Evolutionary conservation across 2,329 filamentous ascomycete genomes (phyloP).

Genomic region (Chrysoporthe cubensis): DNA sequence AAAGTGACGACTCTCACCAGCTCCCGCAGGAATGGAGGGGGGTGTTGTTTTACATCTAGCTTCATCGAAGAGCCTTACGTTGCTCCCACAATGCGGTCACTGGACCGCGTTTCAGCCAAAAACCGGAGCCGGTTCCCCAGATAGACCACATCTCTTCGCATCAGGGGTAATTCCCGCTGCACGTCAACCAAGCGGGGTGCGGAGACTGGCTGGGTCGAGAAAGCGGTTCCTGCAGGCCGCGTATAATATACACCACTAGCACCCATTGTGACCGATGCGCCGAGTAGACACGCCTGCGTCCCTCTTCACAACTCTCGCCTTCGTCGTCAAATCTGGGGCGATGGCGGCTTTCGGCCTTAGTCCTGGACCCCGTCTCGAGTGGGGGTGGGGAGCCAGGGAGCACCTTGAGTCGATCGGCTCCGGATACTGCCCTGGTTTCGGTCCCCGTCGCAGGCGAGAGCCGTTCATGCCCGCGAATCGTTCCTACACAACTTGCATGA

Average conservation of each 20-base stretch:
- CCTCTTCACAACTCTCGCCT: not conserved
- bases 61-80: not conserved
- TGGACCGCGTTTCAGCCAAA: not conserved
- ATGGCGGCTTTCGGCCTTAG: not conserved
- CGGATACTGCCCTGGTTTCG: not conserved
- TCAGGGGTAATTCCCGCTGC: not conserved
- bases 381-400: not conserved
- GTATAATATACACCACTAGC: not conserved
- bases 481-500: not conserved
- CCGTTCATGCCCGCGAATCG: not conserved
- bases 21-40: too few species aligned
- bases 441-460: not conserved
- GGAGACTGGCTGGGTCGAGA: not conserved
- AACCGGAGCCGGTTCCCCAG: not conserved
- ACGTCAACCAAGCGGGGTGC: constrained; percentile 1
- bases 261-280: not conserved
- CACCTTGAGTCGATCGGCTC: not conserved
- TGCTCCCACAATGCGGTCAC: not conserved
- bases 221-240: not conserved
- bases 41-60: not conserved
- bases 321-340: not conserved
- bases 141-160: not conserved
- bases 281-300: not conserved
- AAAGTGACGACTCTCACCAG: not conserved
- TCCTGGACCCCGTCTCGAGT: not conserved